A percentile compares a stretch with the other conserved stretches of the same genome.
These are phyloP conservation scores for Phyllosticta paracitricarpa DNA, from an alignment of 2,329 filamentous ascomycete species.

Conservation along the genomic window DNA sequence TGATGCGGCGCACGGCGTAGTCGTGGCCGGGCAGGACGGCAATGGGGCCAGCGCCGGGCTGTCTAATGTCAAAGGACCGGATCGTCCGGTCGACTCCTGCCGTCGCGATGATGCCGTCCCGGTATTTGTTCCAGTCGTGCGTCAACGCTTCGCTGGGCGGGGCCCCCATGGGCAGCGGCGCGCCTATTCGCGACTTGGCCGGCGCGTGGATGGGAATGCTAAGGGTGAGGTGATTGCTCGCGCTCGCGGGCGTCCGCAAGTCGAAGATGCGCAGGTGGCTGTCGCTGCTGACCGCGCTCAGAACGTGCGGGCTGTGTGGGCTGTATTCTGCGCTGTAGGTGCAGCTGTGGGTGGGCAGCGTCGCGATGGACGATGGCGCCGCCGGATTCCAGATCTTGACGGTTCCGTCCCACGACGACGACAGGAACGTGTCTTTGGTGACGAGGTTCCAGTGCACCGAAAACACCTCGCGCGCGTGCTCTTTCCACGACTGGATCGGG, in stretches of 20 bases:
- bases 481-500: constrained; percentile 83
- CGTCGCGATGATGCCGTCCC: constrained; percentile 71
- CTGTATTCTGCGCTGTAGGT: constrained; percentile 91
- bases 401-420: constrained; percentile 91
- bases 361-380: constrained; percentile 62
- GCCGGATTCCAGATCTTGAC: constrained; percentile 93
- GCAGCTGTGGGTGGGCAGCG: constrained; percentile 83
- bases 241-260: constrained; percentile 72
- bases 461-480: constrained; percentile 89
- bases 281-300: constrained; percentile 83
- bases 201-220: constrained; percentile 75
- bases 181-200: constrained; percentile 41
- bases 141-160: constrained; percentile 78
- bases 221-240: constrained; percentile 76
- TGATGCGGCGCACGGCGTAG: constrained; percentile 75
- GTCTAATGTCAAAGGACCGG: constrained; percentile 82
- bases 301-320: constrained; percentile 72
- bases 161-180: constrained; percentile 30
- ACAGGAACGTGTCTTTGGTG: constrained; percentile 81
- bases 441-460: constrained; percentile 87
- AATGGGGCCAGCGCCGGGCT: constrained; percentile 60
- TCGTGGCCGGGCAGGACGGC: constrained; percentile 74
- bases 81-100: constrained; percentile 82
- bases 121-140: constrained; percentile 99
- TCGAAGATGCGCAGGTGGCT: constrained; percentile 86